phyloP scores from a whole-genome alignment of 805 yeast species.

The Cyberlindnera euphorbiae region DNA sequence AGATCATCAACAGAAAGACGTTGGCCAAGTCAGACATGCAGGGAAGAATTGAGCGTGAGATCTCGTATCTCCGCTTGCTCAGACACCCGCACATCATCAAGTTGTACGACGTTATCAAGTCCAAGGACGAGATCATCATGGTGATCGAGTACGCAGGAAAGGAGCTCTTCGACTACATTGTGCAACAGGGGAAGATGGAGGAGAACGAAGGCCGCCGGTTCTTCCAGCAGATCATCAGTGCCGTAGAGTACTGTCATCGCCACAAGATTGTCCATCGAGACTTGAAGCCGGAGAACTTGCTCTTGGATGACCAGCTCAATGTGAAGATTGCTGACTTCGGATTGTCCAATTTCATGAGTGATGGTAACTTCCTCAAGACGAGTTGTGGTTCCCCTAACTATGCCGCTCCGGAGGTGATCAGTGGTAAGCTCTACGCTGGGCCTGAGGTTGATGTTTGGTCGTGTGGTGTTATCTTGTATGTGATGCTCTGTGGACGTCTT shows the following conservation, averaged over 20 bases:
- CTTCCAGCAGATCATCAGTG: constrained; percentile 94
- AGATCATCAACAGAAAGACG: constrained; percentile 88
- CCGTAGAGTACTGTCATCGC: constrained; percentile 93
- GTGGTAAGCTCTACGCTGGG: constrained; percentile 93
- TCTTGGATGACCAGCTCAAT: constrained; percentile 83
- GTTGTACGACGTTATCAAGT: constrained; percentile 89
- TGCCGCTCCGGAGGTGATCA: constrained; percentile 96
- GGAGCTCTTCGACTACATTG: constrained; percentile 92
- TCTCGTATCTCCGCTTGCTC: constrained; percentile 77
- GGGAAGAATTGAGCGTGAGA: constrained; percentile 92
- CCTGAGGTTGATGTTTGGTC: constrained; percentile 99
- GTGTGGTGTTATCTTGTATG: constrained; percentile 91
- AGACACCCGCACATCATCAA: constrained; percentile 97
- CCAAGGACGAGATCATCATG: constrained; percentile 94
- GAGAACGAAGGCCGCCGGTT: constrained; percentile 90
- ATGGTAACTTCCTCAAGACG: constrained; percentile 91
- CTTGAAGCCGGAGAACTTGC: constrained; percentile 89
- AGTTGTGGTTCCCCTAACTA: constrained; percentile 96
- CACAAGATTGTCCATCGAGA: constrained; percentile 97
- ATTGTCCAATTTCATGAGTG: constrained; percentile 92
- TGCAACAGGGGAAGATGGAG: constrained; percentile 87
- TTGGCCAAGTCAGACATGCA: constrained; percentile 95
- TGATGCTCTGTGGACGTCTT: constrained; percentile 91
- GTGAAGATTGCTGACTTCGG: constrained; percentile 98
- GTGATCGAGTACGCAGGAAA: constrained; percentile 97